Conservation (phyloP, 345 rosid genomes). For the Salix dunnii region DNA sequence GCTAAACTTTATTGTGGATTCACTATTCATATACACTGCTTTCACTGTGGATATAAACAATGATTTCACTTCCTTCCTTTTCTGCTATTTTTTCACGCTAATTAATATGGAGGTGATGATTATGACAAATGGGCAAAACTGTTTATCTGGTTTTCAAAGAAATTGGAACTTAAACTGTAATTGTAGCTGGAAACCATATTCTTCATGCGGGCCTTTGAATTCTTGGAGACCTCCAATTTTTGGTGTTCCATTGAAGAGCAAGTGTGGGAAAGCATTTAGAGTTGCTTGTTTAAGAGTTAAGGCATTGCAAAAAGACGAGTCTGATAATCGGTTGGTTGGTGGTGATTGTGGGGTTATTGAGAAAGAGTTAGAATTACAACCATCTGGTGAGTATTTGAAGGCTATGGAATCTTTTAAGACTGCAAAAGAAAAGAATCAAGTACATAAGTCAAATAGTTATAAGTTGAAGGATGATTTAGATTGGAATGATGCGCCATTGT, state of each 20-base stretch:
- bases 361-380: conserved; percentile 59
- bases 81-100: too few relatives aligned
- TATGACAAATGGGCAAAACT: conserved; percentile 29
- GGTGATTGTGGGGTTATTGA: conserved; percentile 36
- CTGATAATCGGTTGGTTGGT: conserved; percentile 22
- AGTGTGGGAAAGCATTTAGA: conserved; percentile 23
- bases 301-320: conserved; percentile 23
- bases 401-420: conserved; percentile 68
- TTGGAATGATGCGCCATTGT: conserved; percentile 6
- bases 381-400: conserved; percentile 69
- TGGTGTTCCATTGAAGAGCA: conserved; percentile 22
- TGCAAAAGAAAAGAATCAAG: conserved; percentile 40
- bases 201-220: conserved; percentile 19
- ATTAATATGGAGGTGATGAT: conserved; percentile 6
- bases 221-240: conserved; percentile 23
- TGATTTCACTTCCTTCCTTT: too few relatives aligned
- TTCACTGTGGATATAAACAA: too few relatives aligned
- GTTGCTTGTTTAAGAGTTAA: conserved; percentile 27
- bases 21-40: neutral
- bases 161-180: conserved; percentile 12
- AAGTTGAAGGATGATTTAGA: conserved; percentile 23
- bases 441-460: conserved; percentile 14
- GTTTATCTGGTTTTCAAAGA: conserved; percentile 19
- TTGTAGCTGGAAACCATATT: conserved; percentile 24
- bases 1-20: too few relatives aligned